These are phyloP conservation scores for Scytalidium sp. DNA, from an alignment of 2,329 filamentous ascomycete genomes.

Conservation along the genomic window DNA sequence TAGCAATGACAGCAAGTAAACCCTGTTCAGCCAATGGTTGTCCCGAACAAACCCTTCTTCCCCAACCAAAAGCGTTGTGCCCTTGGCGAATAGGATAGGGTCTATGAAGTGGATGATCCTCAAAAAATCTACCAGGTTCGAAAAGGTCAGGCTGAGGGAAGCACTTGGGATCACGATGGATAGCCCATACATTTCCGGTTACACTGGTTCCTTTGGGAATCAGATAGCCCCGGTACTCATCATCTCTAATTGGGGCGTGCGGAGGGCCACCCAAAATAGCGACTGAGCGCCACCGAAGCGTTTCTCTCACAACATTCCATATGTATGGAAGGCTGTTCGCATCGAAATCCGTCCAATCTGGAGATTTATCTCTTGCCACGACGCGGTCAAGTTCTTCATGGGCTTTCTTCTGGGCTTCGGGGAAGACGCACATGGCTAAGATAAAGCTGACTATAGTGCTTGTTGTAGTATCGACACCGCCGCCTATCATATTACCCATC, in stretches of 20 bases:
- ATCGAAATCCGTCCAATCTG: constrained; percentile 37
- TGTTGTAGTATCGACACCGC: constrained; percentile 27
- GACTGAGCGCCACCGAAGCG: constrained; percentile 38
- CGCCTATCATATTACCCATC: constrained; percentile 37
- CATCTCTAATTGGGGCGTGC: constrained; percentile 49
- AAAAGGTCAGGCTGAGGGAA: neutral
- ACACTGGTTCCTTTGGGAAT: constrained; percentile 50
- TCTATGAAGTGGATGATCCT: neutral
- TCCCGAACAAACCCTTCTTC: neutral
- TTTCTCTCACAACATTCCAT: constrained; percentile 40
- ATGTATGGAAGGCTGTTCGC: constrained; percentile 37
- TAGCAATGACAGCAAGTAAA: neutral
- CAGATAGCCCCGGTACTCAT: constrained; percentile 50
- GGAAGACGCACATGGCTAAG: constrained; percentile 21
- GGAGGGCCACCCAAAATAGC: constrained; percentile 45
- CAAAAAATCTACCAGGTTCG: neutral
- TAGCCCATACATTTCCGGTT: constrained; percentile 35
- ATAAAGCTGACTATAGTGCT: constrained; percentile 3
- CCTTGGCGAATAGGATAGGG: neutral
- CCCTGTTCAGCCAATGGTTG: neutral
- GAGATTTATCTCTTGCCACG: constrained; percentile 40
- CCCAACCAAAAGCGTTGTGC: neutral
- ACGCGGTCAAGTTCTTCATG: constrained; percentile 43
- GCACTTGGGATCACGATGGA: constrained; percentile 15
- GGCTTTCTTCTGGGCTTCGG: constrained; percentile 40